Evolutionary conservation across 257 asterid species (phyloP), one percentile per base, ranked within the genome.

Genomic region (Hygrophila difformis): DNA sequence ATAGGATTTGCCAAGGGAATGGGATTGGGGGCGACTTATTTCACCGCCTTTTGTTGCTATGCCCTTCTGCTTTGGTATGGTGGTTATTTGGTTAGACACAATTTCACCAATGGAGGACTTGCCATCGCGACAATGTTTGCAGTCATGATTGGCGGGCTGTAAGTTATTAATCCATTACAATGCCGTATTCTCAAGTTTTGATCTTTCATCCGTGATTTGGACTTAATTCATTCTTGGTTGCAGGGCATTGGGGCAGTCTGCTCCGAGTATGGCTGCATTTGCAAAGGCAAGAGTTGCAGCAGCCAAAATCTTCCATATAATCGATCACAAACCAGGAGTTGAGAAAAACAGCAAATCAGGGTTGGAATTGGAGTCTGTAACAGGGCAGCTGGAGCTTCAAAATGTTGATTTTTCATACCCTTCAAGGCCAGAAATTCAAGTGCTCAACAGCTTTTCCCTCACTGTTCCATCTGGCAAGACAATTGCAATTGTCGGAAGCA

Each of bases 51-150:
- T 35, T 78, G 89, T 55, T 73, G 83, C 36, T 82, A 78, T 52
- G 89, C 93, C n/a, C 89, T 82, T 61, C 61, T 82, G n/a, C 70
- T 82, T 1, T 82, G 93, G 93, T 82, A 82, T 38, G 93, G 93
- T 8, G 93, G 93, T 12, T 78, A 75, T 62, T 51, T 82, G 56
- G 86, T 82, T 51, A 72, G 93, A 68, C 89, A 82, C 58, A 85
- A 73, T 55, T 70, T 58, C 43, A 78, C 93, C 23, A 78, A 82
- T 51, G 93, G 93, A 36, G 93, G 93, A 33, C 82, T 82, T 36
- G 93, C 93, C 7, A 82, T 82, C 21, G 86, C 91, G 21, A 78
- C 94, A 23, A 79, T 79, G 85, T 82, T 82, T 39, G 83, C 94
- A 0, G 94, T 82, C 20, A 82, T 82, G 94, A 79, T 82, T 16